Conservation (phyloP, 306 rosid species). For the Quillaja saponaria region DNA sequence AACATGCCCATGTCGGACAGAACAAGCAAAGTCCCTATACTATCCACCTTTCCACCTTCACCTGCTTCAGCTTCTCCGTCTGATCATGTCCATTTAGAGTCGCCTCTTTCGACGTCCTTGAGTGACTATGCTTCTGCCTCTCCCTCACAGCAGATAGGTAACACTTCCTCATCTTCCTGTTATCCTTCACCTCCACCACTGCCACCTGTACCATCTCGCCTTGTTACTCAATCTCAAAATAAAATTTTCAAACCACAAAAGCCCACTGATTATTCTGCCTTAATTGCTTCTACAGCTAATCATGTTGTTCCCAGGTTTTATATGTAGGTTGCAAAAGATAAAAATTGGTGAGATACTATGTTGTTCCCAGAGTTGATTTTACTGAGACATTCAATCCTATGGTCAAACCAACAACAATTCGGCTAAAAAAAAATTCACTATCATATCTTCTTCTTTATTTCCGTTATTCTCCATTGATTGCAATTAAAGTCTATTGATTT, state of each 20-base stretch:
- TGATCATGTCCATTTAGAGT: too few species aligned
- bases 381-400: neutral
- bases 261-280: neutral
- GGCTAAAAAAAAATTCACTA: too few species aligned
- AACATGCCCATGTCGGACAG: neutral
- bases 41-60: neutral
- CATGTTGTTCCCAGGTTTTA: neutral
- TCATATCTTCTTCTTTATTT: too few species aligned
- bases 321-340: neutral
- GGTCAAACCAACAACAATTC: neutral
- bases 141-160: too few species aligned
- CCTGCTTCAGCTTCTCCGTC: neutral
- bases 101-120: too few species aligned
- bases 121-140: too few species aligned
- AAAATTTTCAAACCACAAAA: neutral
- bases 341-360: neutral
- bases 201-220: neutral
- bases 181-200: neutral
- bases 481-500: too few species aligned
- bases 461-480: too few species aligned
- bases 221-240: neutral
- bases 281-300: neutral
- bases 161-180: too few species aligned
- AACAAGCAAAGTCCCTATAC: too few species aligned
- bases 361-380: neutral